phyloP scores from a whole-genome alignment of 768 basidiomycete species.

The Agrocybe praecox region DNA sequence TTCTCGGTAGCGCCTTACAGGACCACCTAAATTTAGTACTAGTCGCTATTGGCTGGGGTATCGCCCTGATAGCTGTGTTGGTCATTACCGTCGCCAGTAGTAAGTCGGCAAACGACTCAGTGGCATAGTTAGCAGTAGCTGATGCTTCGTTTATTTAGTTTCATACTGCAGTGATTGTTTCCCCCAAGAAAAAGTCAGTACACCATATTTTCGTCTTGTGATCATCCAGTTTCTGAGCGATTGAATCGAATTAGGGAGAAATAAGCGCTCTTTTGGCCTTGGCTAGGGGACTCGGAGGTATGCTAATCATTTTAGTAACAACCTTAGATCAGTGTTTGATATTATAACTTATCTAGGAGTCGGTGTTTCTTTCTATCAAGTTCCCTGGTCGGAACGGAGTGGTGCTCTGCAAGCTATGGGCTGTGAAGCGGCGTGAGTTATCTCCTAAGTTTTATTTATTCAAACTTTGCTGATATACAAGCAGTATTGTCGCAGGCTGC shows the following conservation, averaged over 20 bases:
- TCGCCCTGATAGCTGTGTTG: constrained; percentile 57
- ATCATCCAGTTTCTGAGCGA: constrained; percentile 31
- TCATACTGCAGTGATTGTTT: constrained; percentile 23
- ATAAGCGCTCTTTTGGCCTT: no score
- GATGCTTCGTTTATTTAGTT: constrained; percentile 33
- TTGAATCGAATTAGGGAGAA: no score
- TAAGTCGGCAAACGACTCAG: constrained; percentile 7
- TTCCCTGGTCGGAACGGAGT: constrained; percentile 61
- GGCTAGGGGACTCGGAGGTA: constrained; percentile 54
- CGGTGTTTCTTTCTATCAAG: constrained; percentile 66
- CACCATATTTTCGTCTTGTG: background rate
- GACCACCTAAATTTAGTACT: constrained; percentile 53
- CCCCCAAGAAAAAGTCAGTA: constrained; percentile 14
- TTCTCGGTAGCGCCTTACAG: constrained; percentile 57
- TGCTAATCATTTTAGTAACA: background rate
- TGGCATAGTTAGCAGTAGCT: constrained; percentile 33
- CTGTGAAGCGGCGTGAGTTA: constrained; percentile 58
- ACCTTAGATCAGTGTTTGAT: background rate
- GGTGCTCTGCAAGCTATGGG: constrained; percentile 67
- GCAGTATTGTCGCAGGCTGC: constrained; percentile 49
- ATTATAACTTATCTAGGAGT: constrained; percentile 38
- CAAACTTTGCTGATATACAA: background rate
- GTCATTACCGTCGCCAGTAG: constrained; percentile 67
- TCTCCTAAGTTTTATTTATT: background rate
- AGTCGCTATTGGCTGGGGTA: constrained; percentile 69